Evolutionary conservation across 2,329 filamentous ascomycete genomes (phyloP).

Genomic region (Arthrinium phaeospermum): DNA sequence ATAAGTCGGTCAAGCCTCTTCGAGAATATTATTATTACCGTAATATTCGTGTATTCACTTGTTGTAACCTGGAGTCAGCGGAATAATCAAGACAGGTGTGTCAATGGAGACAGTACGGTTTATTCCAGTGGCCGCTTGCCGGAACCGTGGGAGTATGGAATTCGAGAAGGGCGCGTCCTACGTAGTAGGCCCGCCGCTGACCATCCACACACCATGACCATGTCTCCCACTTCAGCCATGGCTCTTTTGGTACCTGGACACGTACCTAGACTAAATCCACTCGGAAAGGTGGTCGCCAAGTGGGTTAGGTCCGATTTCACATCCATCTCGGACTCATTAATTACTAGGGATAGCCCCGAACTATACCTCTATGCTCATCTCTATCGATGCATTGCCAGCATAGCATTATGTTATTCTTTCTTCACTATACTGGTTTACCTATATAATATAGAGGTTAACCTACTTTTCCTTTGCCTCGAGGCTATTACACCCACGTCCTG

Average conservation of each 20-base stretch:
- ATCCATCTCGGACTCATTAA: background rate
- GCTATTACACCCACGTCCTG: background rate
- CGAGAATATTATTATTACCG: too few species aligned
- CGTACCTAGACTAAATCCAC: background rate
- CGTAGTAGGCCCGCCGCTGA: background rate
- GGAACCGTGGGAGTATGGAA: background rate
- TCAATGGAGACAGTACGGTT: too few species aligned
- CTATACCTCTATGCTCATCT: background rate
- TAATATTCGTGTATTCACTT: too few species aligned
- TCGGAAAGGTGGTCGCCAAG: background rate
- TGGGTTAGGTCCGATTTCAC: slow-evolving; percentile 5
- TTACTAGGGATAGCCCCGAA: slow-evolving; percentile 1
- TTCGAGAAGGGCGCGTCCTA: background rate
- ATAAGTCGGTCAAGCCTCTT: too few species aligned
- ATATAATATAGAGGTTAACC: background rate
- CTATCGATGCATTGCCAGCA: background rate
- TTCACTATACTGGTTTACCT: background rate
- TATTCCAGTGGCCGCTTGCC: background rate
- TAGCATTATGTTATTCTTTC: background rate
- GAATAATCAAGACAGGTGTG: too few species aligned
- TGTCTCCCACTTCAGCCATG: background rate
- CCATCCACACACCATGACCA: slow-evolving; percentile 10
- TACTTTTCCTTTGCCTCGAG: background rate
- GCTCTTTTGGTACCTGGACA: background rate
- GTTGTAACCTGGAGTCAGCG: too few species aligned